These are phyloP conservation scores for Populus davidiana DNA, from an alignment of 345 rosid genomes.

Conservation along the genomic window DNA sequence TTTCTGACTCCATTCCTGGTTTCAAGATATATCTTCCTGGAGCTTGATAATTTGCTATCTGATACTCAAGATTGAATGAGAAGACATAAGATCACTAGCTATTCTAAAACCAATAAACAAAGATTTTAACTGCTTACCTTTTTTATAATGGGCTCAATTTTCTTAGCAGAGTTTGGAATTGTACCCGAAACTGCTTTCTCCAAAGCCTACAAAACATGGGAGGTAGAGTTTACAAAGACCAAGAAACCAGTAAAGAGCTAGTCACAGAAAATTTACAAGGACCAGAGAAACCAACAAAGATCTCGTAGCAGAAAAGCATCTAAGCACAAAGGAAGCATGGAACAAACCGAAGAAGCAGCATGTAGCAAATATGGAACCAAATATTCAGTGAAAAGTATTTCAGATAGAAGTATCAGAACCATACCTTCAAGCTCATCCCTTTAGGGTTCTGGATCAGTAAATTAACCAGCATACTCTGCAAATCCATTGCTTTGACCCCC, in stretches of 20 bases:
- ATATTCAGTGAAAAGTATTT: not conserved
- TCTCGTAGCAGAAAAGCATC: not conserved
- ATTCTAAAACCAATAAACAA: conserved; percentile 21
- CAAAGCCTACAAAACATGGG: conserved; percentile 45
- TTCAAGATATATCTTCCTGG: conserved; percentile 79
- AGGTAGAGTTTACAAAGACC: conserved; percentile 19
- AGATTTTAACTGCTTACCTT: conserved; percentile 48
- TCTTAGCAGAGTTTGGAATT: conserved; percentile 55
- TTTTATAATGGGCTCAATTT: conserved; percentile 68
- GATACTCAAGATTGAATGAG: conserved; percentile 34
- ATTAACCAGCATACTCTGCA: conserved; percentile 55
- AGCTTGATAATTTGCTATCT: conserved; percentile 86
- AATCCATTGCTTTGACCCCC: conserved; percentile 51
- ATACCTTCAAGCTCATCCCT: conserved; percentile 85
- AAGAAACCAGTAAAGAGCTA: conserved; percentile 5
- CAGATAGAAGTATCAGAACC: not conserved
- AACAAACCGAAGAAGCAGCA: not conserved
- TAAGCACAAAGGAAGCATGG: not conserved
- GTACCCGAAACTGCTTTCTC: conserved; percentile 76
- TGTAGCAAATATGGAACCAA: not conserved
- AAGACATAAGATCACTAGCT: conserved; percentile 25
- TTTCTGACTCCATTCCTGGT: conserved; percentile 57
- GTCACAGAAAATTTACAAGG: not conserved
- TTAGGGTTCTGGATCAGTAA: conserved; percentile 68
- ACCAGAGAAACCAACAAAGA: not conserved